phyloP scores from a whole-genome alignment of 768 basidiomycete species.

The Boletus subparvulus region DNA sequence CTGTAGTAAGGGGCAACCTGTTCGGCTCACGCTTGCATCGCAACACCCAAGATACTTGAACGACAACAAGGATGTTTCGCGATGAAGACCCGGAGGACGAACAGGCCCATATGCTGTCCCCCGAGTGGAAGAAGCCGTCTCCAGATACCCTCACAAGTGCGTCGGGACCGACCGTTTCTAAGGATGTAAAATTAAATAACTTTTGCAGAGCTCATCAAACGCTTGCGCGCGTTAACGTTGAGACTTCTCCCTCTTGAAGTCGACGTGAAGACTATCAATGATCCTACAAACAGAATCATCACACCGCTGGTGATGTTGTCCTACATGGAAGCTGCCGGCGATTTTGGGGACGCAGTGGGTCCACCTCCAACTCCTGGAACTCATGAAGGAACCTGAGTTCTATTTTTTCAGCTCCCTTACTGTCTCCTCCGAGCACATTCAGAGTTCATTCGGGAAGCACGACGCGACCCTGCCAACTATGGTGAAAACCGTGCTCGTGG shows the following conservation, averaged over 20 bases:
- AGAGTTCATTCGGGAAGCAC: constrained; percentile 81
- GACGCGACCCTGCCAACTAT: constrained; percentile 79
- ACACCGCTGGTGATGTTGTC: constrained; percentile 77
- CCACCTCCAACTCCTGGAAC: neutral
- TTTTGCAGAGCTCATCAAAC: constrained; percentile 69
- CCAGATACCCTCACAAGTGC: constrained; percentile 78
- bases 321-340: constrained; percentile 79
- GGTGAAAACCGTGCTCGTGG: constrained; percentile 84
- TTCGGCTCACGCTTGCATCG: neutral
- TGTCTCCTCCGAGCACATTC: constrained; percentile 74
- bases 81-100: constrained; percentile 35
- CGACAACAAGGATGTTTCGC: constrained; percentile 26
- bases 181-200: neutral
- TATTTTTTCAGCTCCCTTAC: constrained; percentile 66
- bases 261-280: constrained; percentile 58
- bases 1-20: neutral
- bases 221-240: constrained; percentile 73
- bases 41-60: neutral
- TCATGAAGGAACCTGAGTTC: neutral
- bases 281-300: constrained; percentile 80
- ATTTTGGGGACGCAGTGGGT: constrained; percentile 80
- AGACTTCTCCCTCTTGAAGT: constrained; percentile 82
- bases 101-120: constrained; percentile 43
- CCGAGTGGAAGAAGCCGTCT: constrained; percentile 51
- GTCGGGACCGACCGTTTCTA: constrained; percentile 18